These are phyloP conservation scores for Lichina pygmaea DNA, from an alignment of 495 filamentous ascomycete genomes.

Conservation along the genomic window DNA sequence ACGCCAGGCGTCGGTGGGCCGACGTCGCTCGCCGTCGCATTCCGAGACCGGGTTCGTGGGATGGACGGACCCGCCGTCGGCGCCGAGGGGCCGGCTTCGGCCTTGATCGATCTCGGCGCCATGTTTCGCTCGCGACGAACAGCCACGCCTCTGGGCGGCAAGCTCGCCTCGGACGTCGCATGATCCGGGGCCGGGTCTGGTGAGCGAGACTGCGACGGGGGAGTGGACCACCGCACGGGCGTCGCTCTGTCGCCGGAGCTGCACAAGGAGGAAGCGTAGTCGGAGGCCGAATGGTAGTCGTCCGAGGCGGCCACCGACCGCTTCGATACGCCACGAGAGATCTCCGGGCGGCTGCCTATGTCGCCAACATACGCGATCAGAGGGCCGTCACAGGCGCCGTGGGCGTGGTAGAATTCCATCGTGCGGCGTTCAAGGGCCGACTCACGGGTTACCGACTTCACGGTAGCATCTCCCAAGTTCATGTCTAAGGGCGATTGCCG, in stretches of 20 bases:
- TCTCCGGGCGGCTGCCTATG: conserved; percentile 17
- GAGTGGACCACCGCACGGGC: conserved; percentile 23
- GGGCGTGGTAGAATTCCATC: background rate
- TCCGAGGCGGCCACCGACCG: conserved; percentile 38
- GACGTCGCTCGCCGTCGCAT: conserved; percentile 10
- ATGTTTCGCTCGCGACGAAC: conserved; percentile 4
- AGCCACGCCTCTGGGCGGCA: conserved; percentile 5
- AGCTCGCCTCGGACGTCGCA: conserved; percentile 7
- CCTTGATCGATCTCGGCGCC: conserved; percentile 7
- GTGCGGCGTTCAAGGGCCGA: background rate
- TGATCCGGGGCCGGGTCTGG: conserved; percentile 5
- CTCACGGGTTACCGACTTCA: background rate
- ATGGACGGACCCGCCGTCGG: background rate
- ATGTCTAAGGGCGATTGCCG: background rate
- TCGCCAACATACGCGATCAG: background rate
- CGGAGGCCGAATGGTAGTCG: conserved; percentile 39
- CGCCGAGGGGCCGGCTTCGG: background rate
- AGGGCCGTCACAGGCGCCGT: background rate
- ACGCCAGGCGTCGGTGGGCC: conserved; percentile 30
- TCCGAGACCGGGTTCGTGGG: background rate
- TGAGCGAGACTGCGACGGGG: conserved; percentile 16
- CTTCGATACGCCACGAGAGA: conserved; percentile 23
- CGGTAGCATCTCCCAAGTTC: background rate
- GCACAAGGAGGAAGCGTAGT: conserved; percentile 18
- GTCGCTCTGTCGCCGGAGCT: conserved; percentile 21